These are phyloP conservation scores for Nakataea oryzae DNA, from an alignment of 2,329 filamentous ascomycete genomes.

Conservation along the genomic window DNA sequence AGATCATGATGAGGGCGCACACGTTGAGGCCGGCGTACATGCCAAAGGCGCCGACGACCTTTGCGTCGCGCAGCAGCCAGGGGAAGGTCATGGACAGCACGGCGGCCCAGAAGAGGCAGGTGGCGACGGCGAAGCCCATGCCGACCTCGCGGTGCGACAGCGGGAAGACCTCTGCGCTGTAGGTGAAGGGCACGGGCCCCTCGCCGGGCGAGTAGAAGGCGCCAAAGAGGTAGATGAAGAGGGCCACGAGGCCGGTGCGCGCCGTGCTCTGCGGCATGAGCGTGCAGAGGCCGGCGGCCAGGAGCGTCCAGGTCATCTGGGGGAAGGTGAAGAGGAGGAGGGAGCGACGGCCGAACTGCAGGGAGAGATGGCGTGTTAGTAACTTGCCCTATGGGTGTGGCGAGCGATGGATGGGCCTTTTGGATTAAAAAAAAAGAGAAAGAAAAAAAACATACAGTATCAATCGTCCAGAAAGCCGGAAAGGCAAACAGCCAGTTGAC, in stretches of 20 bases:
- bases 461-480: constrained; percentile 55
- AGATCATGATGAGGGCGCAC: constrained; percentile 43
- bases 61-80: constrained; percentile 36
- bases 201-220: constrained; percentile 32
- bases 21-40: constrained; percentile 48
- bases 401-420: too few species aligned
- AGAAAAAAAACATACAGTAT: constrained; percentile 28
- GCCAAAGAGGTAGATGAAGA: constrained; percentile 23
- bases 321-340: constrained; percentile 57
- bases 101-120: constrained; percentile 49
- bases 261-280: constrained; percentile 25
- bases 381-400: neutral
- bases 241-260: constrained; percentile 35
- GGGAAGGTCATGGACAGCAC: constrained; percentile 56
- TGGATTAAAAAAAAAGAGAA: too few species aligned
- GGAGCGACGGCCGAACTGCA: constrained; percentile 44
- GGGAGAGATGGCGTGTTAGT: neutral
- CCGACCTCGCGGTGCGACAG: constrained; percentile 62
- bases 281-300: constrained; percentile 51
- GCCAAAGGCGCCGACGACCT: constrained; percentile 32
- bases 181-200: constrained; percentile 59
- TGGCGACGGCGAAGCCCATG: constrained; percentile 61
- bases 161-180: constrained; percentile 61
- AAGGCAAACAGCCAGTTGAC: constrained; percentile 58
- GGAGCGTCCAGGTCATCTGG: constrained; percentile 54